phyloP scores from a whole-genome alignment of 2,329 filamentous ascomycete species.

The Cladosporium austrohemisphaericum region DNA sequence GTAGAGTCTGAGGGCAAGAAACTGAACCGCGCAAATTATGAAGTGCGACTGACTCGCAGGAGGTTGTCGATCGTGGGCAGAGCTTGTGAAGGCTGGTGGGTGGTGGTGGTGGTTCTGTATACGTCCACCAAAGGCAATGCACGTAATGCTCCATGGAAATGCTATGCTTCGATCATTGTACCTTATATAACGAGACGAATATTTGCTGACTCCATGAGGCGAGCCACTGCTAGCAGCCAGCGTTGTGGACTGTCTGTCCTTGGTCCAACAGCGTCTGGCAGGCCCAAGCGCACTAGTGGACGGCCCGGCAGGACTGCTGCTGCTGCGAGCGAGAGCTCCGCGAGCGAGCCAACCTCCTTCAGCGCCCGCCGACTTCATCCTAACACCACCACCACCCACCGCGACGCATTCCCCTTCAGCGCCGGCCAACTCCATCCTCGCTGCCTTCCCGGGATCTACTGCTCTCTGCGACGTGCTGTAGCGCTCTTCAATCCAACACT shows the following conservation, averaged over 20 bases:
- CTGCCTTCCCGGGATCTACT: neutral
- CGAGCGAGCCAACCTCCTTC: neutral
- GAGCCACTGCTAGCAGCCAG: too few species aligned
- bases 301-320: neutral
- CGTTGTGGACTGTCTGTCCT: too few species aligned
- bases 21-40: conserved; percentile 12
- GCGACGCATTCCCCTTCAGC: conserved; percentile 1
- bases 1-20: conserved; percentile 5
- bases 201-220: too few species aligned
- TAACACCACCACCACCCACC: conserved; percentile 13
- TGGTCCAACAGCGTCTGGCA: too few species aligned
- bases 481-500: neutral
- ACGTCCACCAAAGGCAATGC: too few species aligned
- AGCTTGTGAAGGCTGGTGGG: too few species aligned
- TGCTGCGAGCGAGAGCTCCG: neutral
- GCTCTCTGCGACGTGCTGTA: conserved; percentile 6
- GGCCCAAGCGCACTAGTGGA: too few species aligned
- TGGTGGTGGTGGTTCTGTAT: too few species aligned
- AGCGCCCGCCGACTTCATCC: neutral
- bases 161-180: too few species aligned
- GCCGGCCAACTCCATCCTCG: neutral
- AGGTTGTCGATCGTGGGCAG: too few species aligned
- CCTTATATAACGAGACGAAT: too few species aligned
- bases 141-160: too few species aligned
- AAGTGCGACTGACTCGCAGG: conserved; percentile 11